Evolutionary conservation across 768 basidiomycete genomes (phyloP), one percentile per base, ranked within the genome.

Genomic region (Serendipita sp.): DNA sequence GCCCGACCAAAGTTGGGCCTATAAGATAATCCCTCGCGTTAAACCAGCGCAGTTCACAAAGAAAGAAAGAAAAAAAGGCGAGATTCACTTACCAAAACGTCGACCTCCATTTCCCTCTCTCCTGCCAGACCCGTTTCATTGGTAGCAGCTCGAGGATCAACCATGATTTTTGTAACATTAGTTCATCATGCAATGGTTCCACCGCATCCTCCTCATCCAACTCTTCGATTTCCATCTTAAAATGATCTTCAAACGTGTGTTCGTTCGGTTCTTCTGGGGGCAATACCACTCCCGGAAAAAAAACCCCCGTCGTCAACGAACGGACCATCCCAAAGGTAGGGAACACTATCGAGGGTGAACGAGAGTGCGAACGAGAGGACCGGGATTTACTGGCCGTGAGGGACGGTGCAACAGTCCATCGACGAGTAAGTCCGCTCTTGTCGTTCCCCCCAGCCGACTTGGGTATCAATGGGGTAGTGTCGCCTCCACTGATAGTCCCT

Each of bases 171-270:
- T 36, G 18, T 10, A 60, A 10, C 55, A 60, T 60, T 27, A 60
- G 10, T 27, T 60, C 55, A n/a, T 60, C 55, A 34, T 60, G 55
- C 34, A 60, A 34, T n/a, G 55, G 55, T 34, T 60, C 55, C 55
- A 60, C 16, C 55, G 55, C 55, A 60, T 60, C 55, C 34, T 60
- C 55, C 27, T 60, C 55, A 27, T 60, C 55, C 55, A 60, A 34
- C 23, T 60, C 55, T 31, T 29, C 55, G n/a, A 23, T 27, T 18
- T 10, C 31, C 55, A 60, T 60, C 34, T n/a, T 4, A 34, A 23
- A 60, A 60, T 60, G 55, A 27, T 60, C 55, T n/a, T 60, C 55
- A 60, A 60, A 60, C 55, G 55, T 60, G 34, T 60, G 55, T 4
- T 60, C 55, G 34, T 60, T 60, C 10, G 55, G 55, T n/a, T 60